phyloP scores from a whole-genome alignment of 305 asterid species.

The Fraxinus paxiana region DNA sequence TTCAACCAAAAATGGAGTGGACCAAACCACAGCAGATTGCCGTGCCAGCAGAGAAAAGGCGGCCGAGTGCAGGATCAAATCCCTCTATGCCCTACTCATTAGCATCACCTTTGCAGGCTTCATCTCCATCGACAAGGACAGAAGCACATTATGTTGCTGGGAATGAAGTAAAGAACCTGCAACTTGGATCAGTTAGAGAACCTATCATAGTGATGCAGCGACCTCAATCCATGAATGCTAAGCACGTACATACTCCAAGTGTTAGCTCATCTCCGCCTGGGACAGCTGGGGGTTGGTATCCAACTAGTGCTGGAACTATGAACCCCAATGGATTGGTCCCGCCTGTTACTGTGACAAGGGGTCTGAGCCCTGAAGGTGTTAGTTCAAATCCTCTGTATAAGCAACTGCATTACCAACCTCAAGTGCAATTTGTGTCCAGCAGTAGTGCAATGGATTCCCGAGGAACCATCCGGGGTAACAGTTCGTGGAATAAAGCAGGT shows the following conservation, averaged over 20 bases:
- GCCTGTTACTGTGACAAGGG: constrained; percentile 43
- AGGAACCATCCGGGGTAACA: constrained; percentile 33
- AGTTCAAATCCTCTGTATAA: constrained; percentile 39
- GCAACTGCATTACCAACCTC: constrained; percentile 49
- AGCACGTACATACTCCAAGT: constrained; percentile 42
- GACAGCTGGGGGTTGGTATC: constrained; percentile 44
- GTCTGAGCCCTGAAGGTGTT: constrained; percentile 30
- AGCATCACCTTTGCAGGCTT: constrained; percentile 40
- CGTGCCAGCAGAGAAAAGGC: constrained; percentile 46
- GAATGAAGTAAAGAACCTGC: constrained; percentile 63
- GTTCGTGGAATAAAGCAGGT: constrained; percentile 42
- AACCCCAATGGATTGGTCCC: constrained; percentile 44
- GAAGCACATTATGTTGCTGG: constrained; percentile 44
- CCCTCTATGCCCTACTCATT: constrained; percentile 38
- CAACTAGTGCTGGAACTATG: constrained; percentile 32
- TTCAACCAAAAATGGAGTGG: constrained; percentile 54
- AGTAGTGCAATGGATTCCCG: constrained; percentile 37
- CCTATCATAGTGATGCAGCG: constrained; percentile 70
- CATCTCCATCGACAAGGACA: constrained; percentile 35
- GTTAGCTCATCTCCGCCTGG: constrained; percentile 56
- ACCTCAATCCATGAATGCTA: constrained; percentile 39
- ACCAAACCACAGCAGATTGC: constrained; percentile 49
- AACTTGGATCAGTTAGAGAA: constrained; percentile 68
- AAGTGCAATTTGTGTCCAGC: constrained; percentile 43
- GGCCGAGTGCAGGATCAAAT: constrained; percentile 39